Base-by-base conservation (phyloP, 495 filamentous ascomycete species). In the Neurospora sp. region DNA sequence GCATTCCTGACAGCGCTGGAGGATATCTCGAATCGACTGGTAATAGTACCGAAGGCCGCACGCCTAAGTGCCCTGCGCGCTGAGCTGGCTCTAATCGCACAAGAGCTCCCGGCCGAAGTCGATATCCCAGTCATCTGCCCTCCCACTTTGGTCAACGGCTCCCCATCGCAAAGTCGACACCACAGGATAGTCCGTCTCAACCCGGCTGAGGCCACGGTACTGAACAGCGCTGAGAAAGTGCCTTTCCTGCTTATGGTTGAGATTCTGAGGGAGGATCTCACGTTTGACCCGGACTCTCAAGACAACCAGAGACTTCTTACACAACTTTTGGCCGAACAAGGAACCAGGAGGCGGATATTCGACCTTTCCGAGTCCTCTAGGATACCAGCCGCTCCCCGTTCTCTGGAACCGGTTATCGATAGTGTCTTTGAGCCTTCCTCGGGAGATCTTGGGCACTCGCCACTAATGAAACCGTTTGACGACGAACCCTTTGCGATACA, bases 171-270 rank as follows among this genome's bases (percentile, higher is more conserved):
- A 72, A 93, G 90, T 72, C 84, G 85, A 40, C 92, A 93, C 75
- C 91, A 93, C 78, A 88, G 91, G 39, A 89, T 93, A 44, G 92
- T 93, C 31, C 86, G 91, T 42, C 82, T 93, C 39, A 93, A 92
- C 78, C 91, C 91, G 42, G 91, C 92, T 11, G 91, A 93, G 81
- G 89, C 91, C 18, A 93, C 91, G 5, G 92, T 92, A 44, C 77
- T 93, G 70, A 93, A 93, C 79, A 93, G 92, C 76, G 91, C 91
- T 9, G 92, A 93, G 76, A 89, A 91, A 76, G 92, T 93, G 18
- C 91, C 91, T 9, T 93, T 92, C 78, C 77, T 93, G 31, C 83
- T 93, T 8, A 92, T 93, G 91, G 86, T 93, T 5, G 91, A 93
- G 77, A 88, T 93, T 9, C 79, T 93, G 54, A 82, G 86, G 6